phyloP scores from a whole-genome alignment of 306 rosid genomes.

The Macrotyloma uniflorum region DNA sequence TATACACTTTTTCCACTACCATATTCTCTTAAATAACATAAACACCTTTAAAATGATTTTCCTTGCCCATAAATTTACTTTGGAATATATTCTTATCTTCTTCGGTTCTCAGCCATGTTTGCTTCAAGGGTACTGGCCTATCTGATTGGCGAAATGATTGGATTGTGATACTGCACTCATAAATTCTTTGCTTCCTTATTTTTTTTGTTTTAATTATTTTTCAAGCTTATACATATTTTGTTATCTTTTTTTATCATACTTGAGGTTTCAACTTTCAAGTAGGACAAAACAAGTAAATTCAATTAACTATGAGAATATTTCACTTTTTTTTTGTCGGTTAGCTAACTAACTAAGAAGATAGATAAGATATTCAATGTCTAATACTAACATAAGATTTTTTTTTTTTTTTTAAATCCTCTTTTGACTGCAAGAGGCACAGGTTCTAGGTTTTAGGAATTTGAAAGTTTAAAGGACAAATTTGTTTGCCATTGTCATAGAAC shows the following conservation, averaged over 20 bases:
- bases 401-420: neutral
- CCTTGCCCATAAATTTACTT: neutral
- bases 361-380: neutral
- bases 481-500: conserved; percentile 2
- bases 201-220: conserved; percentile 10
- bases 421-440: neutral
- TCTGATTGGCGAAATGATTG: neutral
- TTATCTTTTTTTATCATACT: neutral
- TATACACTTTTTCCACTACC: neutral
- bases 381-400: neutral
- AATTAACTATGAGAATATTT: neutral
- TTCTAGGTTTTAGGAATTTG: conserved; percentile 2
- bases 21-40: neutral
- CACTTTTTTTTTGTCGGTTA: neutral
- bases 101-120: neutral
- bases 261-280: conserved; percentile 10
- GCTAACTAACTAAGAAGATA: neutral
- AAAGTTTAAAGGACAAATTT: neutral
- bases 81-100: conserved; percentile 9
- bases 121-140: conserved; percentile 3
- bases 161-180: neutral
- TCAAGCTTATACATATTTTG: neutral
- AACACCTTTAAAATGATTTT: neutral
- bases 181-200: neutral
- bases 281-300: neutral